These are phyloP conservation scores for Candida tallmaniae DNA, from an alignment of 805 yeast genomes.

Conservation along the genomic window DNA sequence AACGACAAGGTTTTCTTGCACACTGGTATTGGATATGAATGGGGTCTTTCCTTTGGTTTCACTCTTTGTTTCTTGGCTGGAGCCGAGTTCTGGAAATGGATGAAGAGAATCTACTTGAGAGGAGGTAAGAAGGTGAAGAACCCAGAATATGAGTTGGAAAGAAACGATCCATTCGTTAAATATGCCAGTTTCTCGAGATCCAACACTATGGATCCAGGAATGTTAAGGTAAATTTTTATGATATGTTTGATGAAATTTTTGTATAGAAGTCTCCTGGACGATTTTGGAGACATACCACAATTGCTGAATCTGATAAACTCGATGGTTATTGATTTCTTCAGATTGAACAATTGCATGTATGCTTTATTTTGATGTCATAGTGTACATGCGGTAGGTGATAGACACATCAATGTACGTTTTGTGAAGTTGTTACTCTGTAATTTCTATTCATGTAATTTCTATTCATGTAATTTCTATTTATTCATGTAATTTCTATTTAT, in stretches of 20 bases:
- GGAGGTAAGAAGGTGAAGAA: slow-evolving; percentile 14
- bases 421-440: too few relatives aligned
- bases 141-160: slow-evolving; percentile 37
- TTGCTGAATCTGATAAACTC: slow-evolving; percentile 1
- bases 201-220: slow-evolving; percentile 25
- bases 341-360: slow-evolving; percentile 1
- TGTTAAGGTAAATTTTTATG: not conserved
- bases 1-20: slow-evolving; percentile 36
- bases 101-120: slow-evolving; percentile 29
- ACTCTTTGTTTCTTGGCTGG: slow-evolving; percentile 26
- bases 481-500: not conserved
- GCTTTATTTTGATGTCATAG: too few relatives aligned
- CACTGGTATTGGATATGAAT: slow-evolving; percentile 34
- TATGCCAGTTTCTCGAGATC: slow-evolving; percentile 38
- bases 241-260: too few relatives aligned
- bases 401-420: too few relatives aligned
- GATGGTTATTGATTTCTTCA: not conserved
- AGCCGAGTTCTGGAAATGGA: slow-evolving; percentile 38
- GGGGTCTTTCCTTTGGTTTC: slow-evolving; percentile 35
- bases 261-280: too few relatives aligned
- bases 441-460: too few relatives aligned
- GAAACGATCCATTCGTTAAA: slow-evolving; percentile 36
- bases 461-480: not conserved
- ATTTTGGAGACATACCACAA: not conserved
- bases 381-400: too few relatives aligned